These are phyloP conservation scores for Penicillium sp. DNA, from an alignment of 2,329 filamentous ascomycete species.

Conservation along the genomic window DNA sequence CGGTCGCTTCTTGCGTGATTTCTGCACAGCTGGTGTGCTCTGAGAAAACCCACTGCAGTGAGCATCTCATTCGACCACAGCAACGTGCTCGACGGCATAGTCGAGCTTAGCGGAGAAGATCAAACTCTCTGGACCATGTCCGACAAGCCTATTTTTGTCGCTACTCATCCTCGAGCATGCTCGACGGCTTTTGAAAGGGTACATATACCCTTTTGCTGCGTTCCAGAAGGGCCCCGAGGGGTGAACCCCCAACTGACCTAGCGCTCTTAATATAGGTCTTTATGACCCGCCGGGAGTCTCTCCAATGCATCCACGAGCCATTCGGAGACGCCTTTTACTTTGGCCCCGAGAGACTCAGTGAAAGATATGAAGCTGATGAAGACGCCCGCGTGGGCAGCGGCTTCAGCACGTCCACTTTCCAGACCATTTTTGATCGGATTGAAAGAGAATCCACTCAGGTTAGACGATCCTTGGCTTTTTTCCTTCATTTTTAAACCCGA, in stretches of 20 bases:
- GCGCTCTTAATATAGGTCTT: conserved; percentile 63
- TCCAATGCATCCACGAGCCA: conserved; percentile 87
- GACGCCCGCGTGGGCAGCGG: conserved; percentile 40
- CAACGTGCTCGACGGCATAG: neutral
- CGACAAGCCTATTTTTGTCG: conserved; percentile 80
- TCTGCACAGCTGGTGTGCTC: conserved; percentile 9
- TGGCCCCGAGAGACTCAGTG: conserved; percentile 80
- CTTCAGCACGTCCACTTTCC: conserved; percentile 43
- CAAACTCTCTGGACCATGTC: conserved; percentile 53
- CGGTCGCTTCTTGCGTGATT: conserved; percentile 10
- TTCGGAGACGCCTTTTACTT: conserved; percentile 97
- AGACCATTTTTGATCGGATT: conserved; percentile 71
- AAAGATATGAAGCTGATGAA: conserved; percentile 71
- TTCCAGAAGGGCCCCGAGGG: neutral
- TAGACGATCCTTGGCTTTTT: conserved; percentile 32
- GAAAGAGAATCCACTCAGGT: conserved; percentile 71
- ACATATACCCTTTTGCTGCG: conserved; percentile 30
- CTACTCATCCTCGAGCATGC: conserved; percentile 89
- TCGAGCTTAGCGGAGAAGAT: neutral
- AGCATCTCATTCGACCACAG: conserved; percentile 3
- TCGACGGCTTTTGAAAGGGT: conserved; percentile 97
- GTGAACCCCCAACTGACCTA: conserved; percentile 11
- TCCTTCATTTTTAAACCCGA: neutral
- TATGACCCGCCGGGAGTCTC: conserved; percentile 81
- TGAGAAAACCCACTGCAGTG: neutral